Evolutionary conservation across 108 stramenopile genomes (phyloP).

Genomic region (Poteriospumella lacustris): DNA sequence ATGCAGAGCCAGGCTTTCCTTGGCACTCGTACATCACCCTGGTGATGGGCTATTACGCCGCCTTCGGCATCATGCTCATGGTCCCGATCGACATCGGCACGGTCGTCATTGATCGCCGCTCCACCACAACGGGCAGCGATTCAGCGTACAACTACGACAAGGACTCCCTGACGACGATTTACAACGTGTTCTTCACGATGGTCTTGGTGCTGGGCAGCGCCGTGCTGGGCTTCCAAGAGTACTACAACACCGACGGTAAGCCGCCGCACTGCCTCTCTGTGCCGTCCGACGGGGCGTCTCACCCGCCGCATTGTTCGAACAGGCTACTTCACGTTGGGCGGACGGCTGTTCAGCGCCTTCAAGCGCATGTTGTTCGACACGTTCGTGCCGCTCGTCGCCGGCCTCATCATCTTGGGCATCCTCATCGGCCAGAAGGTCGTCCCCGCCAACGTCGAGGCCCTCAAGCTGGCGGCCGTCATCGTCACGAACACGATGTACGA

Average conservation of each 20-base stretch:
- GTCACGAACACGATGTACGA: slow-evolving; percentile 17
- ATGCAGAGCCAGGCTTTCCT: slow-evolving; percentile 14
- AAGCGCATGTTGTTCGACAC: not conserved
- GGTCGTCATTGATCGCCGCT: slow-evolving; percentile 4
- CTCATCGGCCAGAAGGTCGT: slow-evolving; percentile 14
- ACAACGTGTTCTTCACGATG: not conserved
- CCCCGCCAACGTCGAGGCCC: not conserved
- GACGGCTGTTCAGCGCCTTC: not conserved
- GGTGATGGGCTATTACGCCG: not conserved
- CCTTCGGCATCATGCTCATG: slow-evolving; percentile 12
- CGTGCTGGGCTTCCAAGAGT: slow-evolving; percentile 10
- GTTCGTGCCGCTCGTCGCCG: not conserved
- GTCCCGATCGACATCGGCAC: slow-evolving; percentile 13
- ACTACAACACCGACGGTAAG: slow-evolving; percentile 20
- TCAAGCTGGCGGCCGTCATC: slow-evolving; percentile 14
- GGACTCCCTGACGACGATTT: not conserved
- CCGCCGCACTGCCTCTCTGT: not conserved
- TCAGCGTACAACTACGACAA: not conserved
- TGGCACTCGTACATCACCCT: not conserved
- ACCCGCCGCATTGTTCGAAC: not conserved
- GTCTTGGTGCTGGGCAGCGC: not conserved
- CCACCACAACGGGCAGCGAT: not conserved
- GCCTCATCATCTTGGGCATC: slow-evolving; percentile 4
- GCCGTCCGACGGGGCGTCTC: not conserved
- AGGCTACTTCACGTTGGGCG: slow-evolving; percentile 25